These are phyloP conservation scores for Deinandra increscens DNA, from an alignment of 129 eudicot genomes.

Conservation along the genomic window DNA sequence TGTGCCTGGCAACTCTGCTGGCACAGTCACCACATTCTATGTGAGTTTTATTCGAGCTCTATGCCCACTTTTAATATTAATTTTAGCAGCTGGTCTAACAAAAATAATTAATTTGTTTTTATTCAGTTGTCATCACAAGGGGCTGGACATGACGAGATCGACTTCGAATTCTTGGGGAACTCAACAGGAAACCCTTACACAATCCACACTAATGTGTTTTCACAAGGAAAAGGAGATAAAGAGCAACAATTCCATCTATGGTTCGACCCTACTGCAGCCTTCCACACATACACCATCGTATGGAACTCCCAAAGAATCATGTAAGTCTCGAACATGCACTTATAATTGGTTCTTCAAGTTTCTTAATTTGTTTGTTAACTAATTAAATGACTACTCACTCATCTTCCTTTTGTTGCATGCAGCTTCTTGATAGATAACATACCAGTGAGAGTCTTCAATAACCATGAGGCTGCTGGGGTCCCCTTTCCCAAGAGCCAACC, in stretches of 20 bases:
- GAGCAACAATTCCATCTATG: constrained; percentile 40
- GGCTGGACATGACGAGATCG: constrained; percentile 38
- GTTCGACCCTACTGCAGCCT: constrained; percentile 39
- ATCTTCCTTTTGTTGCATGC: neutral
- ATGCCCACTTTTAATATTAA: too few species aligned
- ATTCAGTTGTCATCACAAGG: constrained; percentile 44
- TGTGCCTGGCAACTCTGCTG: neutral
- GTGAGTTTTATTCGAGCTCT: neutral
- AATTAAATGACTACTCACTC: too few species aligned
- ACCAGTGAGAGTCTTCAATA: constrained; percentile 34
- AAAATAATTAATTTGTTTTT: neutral
- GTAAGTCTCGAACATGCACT: neutral
- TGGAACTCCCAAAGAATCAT: too few species aligned
- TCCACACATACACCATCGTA: constrained; percentile 43
- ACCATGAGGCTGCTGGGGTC: too few species aligned
- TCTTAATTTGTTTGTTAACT: neutral
- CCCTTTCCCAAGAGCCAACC: too few species aligned
- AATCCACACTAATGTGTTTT: constrained; percentile 37
- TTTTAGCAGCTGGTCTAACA: too few species aligned
- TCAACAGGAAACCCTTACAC: constrained; percentile 39
- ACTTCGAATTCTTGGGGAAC: constrained; percentile 43
- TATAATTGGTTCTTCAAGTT: neutral
- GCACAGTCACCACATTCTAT: neutral
- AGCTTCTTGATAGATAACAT: constrained; percentile 37
- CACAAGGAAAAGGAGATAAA: constrained; percentile 39